These are phyloP conservation scores for Leishmania turanica DNA, from an alignment of 208 protist species.

Conservation along the genomic window DNA sequence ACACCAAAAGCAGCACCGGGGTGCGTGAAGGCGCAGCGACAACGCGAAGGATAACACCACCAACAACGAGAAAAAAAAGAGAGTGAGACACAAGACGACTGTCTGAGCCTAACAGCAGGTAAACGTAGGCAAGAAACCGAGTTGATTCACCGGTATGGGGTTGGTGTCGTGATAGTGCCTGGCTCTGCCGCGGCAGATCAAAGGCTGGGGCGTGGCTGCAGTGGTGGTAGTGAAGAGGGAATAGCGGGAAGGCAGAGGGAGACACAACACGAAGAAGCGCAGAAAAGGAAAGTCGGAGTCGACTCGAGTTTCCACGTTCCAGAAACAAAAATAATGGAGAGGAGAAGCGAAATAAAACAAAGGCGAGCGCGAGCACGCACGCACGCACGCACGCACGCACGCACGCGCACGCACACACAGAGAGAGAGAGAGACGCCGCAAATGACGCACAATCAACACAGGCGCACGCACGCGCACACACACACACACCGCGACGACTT, in stretches of 20 bases:
- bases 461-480: too few relatives aligned
- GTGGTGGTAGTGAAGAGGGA: background rate
- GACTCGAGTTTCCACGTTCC: background rate
- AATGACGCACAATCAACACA: background rate
- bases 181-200: background rate
- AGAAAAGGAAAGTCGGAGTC: background rate
- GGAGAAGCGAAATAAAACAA: background rate
- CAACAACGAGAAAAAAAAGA: too few relatives aligned
- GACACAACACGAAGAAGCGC: background rate
- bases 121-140: too few relatives aligned
- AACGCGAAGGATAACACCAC: too few relatives aligned
- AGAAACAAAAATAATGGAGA: slow-evolving; percentile 1
- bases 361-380: background rate
- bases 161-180: background rate
- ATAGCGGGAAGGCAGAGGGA: background rate
- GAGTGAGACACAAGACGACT: too few relatives aligned
- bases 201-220: background rate
- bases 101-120: too few relatives aligned
- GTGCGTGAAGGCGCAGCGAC: too few relatives aligned
- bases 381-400: background rate
- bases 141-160: too few relatives aligned
- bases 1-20: too few relatives aligned
- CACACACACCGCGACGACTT: background rate
- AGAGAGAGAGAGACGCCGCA: background rate
- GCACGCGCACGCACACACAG: background rate